These are phyloP conservation scores for Trichomonascaceae sp. DNA, from an alignment of 1,139 yeast genomes.

Conservation along the genomic window DNA sequence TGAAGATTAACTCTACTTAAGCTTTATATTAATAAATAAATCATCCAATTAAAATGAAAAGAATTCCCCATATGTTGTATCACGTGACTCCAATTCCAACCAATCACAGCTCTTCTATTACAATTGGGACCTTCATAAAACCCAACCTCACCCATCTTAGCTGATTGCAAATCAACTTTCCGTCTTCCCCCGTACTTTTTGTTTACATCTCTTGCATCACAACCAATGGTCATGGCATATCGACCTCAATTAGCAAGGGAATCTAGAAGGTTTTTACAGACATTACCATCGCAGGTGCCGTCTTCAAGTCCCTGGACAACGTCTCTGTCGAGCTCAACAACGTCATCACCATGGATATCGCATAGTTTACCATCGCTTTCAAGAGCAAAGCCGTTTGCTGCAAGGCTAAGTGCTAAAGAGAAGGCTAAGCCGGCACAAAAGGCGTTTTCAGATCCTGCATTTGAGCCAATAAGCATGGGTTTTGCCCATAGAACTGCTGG, in stretches of 20 bases:
- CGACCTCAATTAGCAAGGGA: conserved; percentile 3
- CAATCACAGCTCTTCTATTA: not conserved
- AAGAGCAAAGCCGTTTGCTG: conserved; percentile 8
- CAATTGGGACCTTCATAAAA: not conserved
- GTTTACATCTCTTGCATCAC: not conserved
- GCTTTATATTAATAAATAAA: not conserved
- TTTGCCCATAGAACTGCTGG: not conserved
- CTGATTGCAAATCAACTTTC: not conserved
- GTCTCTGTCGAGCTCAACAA: conserved; percentile 3
- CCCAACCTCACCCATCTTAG: not conserved
- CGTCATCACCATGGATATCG: conserved; percentile 8
- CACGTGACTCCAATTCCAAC: not conserved
- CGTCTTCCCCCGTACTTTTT: not conserved
- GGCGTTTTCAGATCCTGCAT: conserved; percentile 2
- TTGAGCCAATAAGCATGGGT: conserved; percentile 3
- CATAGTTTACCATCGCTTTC: conserved; percentile 4
- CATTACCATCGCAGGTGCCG: conserved; percentile 4
- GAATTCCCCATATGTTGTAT: not conserved
- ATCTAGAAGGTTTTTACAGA: conserved; percentile 15
- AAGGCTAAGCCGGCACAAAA: not conserved
- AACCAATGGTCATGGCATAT: conserved; percentile 1
- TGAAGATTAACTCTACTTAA: not conserved
- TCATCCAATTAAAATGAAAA: not conserved
- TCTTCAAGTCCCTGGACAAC: not conserved
- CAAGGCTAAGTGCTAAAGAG: conserved; percentile 2